Evolutionary conservation across 179 eudicot genomes (phyloP).

Genomic region (Vitellaria paradoxa): DNA sequence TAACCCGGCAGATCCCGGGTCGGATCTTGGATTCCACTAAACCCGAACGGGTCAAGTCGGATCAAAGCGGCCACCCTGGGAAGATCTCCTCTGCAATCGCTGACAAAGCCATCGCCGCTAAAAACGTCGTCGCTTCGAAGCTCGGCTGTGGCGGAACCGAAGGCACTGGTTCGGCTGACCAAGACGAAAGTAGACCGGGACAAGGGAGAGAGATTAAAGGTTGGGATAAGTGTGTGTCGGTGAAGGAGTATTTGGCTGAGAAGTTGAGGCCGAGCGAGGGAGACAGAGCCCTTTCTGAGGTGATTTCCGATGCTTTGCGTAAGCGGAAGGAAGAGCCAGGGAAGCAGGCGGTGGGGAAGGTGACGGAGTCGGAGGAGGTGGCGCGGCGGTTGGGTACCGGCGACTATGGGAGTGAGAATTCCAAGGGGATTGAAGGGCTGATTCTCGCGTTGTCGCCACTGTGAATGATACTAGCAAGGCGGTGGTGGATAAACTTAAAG

Average conservation of each 20-base stretch:
- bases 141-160: slow-evolving; percentile 40
- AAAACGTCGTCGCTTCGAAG: slow-evolving; percentile 49
- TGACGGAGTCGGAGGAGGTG: slow-evolving; percentile 65
- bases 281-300: slow-evolving; percentile 54
- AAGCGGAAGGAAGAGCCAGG: slow-evolving; percentile 23
- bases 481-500: slow-evolving; percentile 50
- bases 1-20: slow-evolving; percentile 16
- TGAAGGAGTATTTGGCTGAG: slow-evolving; percentile 55
- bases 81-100: slow-evolving; percentile 35
- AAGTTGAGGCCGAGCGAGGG: slow-evolving; percentile 68
- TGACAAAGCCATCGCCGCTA: slow-evolving; percentile 48
- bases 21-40: slow-evolving; percentile 16
- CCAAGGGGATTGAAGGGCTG: slow-evolving; percentile 18
- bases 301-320: slow-evolving; percentile 38
- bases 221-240: slow-evolving; percentile 47
- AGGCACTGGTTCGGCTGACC: slow-evolving; percentile 42
- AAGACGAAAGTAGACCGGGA: slow-evolving; percentile 25
- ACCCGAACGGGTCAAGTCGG: slow-evolving; percentile 7
- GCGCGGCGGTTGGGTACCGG: slow-evolving; percentile 35
- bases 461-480: slow-evolving; percentile 25
- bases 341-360: slow-evolving; percentile 39
- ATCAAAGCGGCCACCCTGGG: slow-evolving; percentile 26
- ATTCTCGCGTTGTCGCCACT: slow-evolving; percentile 30
- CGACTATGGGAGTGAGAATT: slow-evolving; percentile 13
- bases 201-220: not conserved